Conservation (phyloP, 345 rosid species). For the Kernera saxatilis region DNA sequence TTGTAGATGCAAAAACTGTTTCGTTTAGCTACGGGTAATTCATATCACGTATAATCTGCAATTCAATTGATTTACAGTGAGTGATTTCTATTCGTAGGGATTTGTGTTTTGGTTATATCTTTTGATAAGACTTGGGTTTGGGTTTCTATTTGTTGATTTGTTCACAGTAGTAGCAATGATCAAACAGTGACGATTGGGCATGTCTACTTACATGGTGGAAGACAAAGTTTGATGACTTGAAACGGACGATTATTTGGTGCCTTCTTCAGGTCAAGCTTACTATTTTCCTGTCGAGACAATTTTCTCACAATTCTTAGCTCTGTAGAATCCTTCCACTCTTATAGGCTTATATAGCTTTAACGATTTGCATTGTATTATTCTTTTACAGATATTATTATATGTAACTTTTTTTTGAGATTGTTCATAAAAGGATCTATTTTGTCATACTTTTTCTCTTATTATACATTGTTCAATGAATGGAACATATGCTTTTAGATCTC, state of each 20-base stretch:
- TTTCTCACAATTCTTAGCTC: neutral
- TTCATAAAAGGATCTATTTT: neutral
- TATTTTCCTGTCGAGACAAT: neutral
- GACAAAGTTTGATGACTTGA: slow-evolving; percentile 1
- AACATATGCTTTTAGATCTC: neutral
- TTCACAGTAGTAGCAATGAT: slow-evolving; percentile 13
- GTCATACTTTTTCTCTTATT: neutral
- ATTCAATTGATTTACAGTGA: no score
- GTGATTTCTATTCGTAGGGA: neutral
- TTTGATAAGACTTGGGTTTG: neutral
- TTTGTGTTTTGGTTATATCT: neutral
- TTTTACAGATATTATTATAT: neutral
- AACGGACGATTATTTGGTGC: neutral
- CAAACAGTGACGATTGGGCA: neutral
- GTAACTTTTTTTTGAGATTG: neutral
- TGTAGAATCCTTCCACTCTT: neutral
- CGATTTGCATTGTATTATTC: neutral
- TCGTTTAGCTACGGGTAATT: no score
- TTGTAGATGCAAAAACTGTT: no score
- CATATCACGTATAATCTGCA: no score
- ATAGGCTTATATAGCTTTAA: no score
- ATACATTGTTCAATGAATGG: neutral
- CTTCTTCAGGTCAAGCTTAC: neutral
- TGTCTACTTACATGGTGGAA: neutral
- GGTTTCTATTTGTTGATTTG: neutral